A percentile compares a stretch with the other conserved stretches of the same genome.
These are phyloP conservation scores for Cairneyella variabilis DNA, from an alignment of 495 filamentous ascomycete genomes.

Conservation along the genomic window DNA sequence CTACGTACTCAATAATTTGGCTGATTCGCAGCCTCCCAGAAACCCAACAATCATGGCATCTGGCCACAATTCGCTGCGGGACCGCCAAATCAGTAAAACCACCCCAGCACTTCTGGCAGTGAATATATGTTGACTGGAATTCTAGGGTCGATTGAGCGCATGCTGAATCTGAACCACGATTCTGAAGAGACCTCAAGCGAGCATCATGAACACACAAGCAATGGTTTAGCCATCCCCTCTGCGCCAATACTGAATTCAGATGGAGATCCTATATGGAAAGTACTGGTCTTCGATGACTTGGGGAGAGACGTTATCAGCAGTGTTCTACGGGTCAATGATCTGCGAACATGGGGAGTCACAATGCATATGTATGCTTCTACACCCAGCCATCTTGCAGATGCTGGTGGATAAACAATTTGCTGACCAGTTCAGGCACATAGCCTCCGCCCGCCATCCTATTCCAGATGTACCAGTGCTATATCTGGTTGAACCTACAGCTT, in stretches of 20 bases:
- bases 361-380: slow-evolving; percentile 81
- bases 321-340: slow-evolving; percentile 87
- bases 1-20: slow-evolving; percentile 12
- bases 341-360: slow-evolving; percentile 89
- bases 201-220: slow-evolving; percentile 49
- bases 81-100: slow-evolving; percentile 95
- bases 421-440: slow-evolving; percentile 61
- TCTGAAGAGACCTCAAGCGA: slow-evolving; percentile 49
- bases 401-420: background rate
- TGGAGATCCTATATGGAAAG: slow-evolving; percentile 74
- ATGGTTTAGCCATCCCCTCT: slow-evolving; percentile 62
- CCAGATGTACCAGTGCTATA: slow-evolving; percentile 97
- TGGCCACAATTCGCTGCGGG: slow-evolving; percentile 74
- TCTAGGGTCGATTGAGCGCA: slow-evolving; percentile 88
- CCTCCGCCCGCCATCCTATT: slow-evolving; percentile 79
- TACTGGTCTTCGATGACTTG: slow-evolving; percentile 60
- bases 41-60: slow-evolving; percentile 57
- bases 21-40: slow-evolving; percentile 25
- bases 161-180: slow-evolving; percentile 89
- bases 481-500: slow-evolving; percentile 79
- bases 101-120: slow-evolving; percentile 25
- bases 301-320: slow-evolving; percentile 79
- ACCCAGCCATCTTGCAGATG: background rate
- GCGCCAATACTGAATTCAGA: slow-evolving; percentile 82
- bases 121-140: background rate